Evolutionary conservation across 1,284 basidiomycete species (phyloP).

Genomic region (Ustilago crameri): DNA sequence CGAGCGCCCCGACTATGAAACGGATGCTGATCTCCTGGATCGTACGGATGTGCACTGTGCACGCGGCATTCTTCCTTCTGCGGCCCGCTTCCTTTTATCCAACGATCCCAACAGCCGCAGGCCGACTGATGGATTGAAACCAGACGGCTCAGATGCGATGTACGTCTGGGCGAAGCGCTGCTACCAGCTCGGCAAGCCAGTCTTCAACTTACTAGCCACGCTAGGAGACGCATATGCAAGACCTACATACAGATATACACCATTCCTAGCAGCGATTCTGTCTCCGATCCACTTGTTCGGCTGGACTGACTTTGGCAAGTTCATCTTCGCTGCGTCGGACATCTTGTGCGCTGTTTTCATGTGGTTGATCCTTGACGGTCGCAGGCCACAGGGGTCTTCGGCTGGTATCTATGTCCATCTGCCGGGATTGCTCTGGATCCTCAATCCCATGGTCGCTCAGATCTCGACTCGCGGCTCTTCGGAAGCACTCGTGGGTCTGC

Average conservation of each 20-base stretch:
- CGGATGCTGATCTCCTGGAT: conserved; percentile 49
- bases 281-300: conserved; percentile 78
- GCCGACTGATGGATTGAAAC: conserved; percentile 27
- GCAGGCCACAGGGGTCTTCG: conserved; percentile 30
- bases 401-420: conserved; percentile 48
- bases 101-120: conserved; percentile 52
- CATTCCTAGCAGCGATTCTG: conserved; percentile 84
- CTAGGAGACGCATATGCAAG: conserved; percentile 84
- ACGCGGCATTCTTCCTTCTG: conserved; percentile 51
- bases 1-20: conserved; percentile 31
- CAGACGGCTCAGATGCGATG: conserved; percentile 41
- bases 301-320: conserved; percentile 75
- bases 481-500: conserved; percentile 84
- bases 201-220: conserved; percentile 53
- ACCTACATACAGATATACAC: conserved; percentile 95
- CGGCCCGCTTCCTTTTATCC: conserved; percentile 72
- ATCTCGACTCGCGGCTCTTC: conserved; percentile 97
- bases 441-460: conserved; percentile 93
- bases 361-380: conserved; percentile 73
- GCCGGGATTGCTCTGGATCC: conserved; percentile 77
- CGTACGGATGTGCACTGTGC: conserved; percentile 54
- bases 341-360: conserved; percentile 83
- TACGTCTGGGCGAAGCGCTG: conserved; percentile 30
- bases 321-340: conserved; percentile 86
- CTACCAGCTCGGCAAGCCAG: conserved; percentile 46